phyloP scores from a whole-genome alignment of 306 rosid genomes.

The Quercus robur region DNA sequence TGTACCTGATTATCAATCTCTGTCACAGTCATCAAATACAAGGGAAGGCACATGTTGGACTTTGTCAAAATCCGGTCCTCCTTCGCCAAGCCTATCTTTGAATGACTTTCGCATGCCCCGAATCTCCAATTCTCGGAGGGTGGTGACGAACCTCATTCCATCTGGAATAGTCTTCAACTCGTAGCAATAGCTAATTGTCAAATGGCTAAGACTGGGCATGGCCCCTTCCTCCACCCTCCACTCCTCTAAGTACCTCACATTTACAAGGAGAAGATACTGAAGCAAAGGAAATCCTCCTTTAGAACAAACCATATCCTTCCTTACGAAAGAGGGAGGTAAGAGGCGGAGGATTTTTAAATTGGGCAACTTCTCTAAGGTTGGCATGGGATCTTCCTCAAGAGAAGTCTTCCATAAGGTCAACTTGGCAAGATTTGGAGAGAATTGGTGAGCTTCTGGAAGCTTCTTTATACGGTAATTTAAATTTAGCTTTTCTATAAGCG shows the following conservation, averaged over 20 bases:
- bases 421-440: slow-evolving; percentile 35
- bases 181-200: slow-evolving; percentile 16
- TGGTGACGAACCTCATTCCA: slow-evolving; percentile 31
- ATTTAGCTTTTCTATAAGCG: slow-evolving; percentile 32
- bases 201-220: slow-evolving; percentile 32
- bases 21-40: slow-evolving; percentile 29
- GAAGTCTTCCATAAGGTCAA: slow-evolving; percentile 10
- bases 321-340: neutral
- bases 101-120: slow-evolving; percentile 12
- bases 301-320: slow-evolving; percentile 29
- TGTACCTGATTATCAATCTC: too few relatives aligned
- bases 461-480: slow-evolving; percentile 18
- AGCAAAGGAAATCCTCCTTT: slow-evolving; percentile 38
- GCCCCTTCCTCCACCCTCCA: slow-evolving; percentile 51
- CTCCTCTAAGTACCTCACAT: slow-evolving; percentile 25
- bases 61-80: neutral
- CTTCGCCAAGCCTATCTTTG: too few relatives aligned
- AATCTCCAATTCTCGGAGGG: slow-evolving; percentile 39
- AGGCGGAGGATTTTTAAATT: slow-evolving; percentile 40
- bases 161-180: slow-evolving; percentile 41
- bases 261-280: slow-evolving; percentile 15
- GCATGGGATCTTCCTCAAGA: slow-evolving; percentile 32
- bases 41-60: slow-evolving; percentile 40
- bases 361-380: slow-evolving; percentile 41
- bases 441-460: slow-evolving; percentile 22